A percentile compares a stretch with the other conserved stretches of the same genome.
Evolutionary conservation across 768 basidiomycete species (phyloP).

Genomic region (Asterophora lycoperdoides): DNA sequence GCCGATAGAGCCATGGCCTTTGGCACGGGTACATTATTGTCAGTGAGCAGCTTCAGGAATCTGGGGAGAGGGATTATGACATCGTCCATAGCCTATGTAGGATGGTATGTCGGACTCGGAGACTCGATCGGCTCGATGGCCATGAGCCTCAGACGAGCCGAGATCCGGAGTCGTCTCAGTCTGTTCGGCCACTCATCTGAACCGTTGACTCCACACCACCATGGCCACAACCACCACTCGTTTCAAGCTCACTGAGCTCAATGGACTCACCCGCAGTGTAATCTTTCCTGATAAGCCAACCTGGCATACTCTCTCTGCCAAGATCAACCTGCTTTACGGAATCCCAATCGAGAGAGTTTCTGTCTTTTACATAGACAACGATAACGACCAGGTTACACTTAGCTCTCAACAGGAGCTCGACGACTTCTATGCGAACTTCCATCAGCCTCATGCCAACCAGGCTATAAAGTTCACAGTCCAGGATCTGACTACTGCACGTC

Average conservation of each 20-base stretch:
- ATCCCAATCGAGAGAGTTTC: conserved; percentile 58
- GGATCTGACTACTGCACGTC: conserved; percentile 46
- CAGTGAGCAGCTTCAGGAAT: conserved; percentile 64
- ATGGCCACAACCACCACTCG: conserved; percentile 45
- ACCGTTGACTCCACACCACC: no score
- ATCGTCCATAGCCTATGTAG: no score
- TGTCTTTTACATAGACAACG: conserved; percentile 68
- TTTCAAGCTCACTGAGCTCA: conserved; percentile 62
- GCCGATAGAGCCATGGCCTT: conserved; percentile 69
- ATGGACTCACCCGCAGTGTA: conserved; percentile 57
- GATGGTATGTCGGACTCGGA: no score
- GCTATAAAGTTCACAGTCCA: conserved; percentile 59
- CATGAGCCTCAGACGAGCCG: no score
- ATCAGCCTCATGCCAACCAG: conserved; percentile 20
- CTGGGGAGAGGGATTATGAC: conserved; percentile 56
- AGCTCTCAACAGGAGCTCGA: conserved; percentile 75
- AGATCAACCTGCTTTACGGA: conserved; percentile 45
- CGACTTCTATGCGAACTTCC: conserved; percentile 53
- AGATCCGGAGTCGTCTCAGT: no score
- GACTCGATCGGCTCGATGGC: no score
- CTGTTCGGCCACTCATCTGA: no score
- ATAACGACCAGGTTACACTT: conserved; percentile 74
- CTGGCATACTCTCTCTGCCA: conserved; percentile 24
- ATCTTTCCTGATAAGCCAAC: conserved; percentile 47
- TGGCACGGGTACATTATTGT: conserved; percentile 48